phyloP scores from a whole-genome alignment of 2,329 filamentous ascomycete species.

The Colletotrichum agaves region DNA sequence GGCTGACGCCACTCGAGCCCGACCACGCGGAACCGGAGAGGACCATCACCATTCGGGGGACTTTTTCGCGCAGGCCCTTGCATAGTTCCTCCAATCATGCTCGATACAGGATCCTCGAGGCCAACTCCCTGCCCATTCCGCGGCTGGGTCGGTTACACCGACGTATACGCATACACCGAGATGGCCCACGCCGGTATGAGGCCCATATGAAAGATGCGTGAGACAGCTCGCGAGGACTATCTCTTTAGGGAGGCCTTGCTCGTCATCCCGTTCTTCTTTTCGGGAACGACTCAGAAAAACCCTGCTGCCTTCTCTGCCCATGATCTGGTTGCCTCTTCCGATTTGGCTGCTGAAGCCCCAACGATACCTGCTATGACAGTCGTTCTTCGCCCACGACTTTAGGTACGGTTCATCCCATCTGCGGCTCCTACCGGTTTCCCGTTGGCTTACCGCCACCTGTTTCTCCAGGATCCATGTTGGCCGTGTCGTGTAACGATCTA shows the following conservation, averaged over 20 bases:
- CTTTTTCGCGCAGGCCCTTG: slow-evolving; percentile 21
- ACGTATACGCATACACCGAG: background rate
- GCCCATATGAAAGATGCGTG: background rate
- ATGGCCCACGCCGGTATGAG: too few relatives aligned
- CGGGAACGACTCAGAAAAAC: background rate
- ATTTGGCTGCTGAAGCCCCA: background rate
- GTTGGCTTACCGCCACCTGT: background rate
- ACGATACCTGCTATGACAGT: background rate
- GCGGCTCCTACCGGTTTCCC: background rate
- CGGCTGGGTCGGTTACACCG: slow-evolving; percentile 17
- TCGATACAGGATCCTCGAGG: background rate
- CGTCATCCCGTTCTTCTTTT: background rate
- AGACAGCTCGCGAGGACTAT: slow-evolving; percentile 16
- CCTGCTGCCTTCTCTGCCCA: background rate
- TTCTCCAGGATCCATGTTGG: background rate
- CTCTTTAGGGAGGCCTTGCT: background rate
- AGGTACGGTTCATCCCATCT: slow-evolving; percentile 3
- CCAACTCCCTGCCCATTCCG: slow-evolving; percentile 30
- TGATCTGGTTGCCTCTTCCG: slow-evolving; percentile 8
- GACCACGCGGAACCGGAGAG: slow-evolving; percentile 33
- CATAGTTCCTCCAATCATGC: slow-evolving; percentile 17
- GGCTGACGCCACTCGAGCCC: slow-evolving; percentile 29
- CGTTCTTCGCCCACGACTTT: background rate
- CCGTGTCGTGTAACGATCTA: background rate
- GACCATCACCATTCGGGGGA: background rate